Percentiles rank a stretch among this genome's conserved stretches.
Evolutionary conservation across 176 grass and related monocot genomes (phyloP).

Genomic region (Paspalum notatum): DNA sequence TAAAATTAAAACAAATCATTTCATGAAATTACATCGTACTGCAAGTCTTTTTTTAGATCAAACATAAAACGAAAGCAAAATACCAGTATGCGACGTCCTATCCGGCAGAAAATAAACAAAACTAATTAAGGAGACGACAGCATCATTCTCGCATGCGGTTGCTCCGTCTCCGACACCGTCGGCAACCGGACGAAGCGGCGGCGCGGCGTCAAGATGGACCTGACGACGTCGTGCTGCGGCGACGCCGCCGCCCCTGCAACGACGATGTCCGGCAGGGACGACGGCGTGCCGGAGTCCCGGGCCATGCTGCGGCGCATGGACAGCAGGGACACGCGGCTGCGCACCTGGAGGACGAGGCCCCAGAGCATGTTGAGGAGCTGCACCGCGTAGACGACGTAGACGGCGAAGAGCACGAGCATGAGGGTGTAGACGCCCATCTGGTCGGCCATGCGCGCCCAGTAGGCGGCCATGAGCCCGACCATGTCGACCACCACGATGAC

Average conservation of each 20-base stretch:
- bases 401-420: background rate
- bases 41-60: too few relatives aligned
- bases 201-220: background rate
- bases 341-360: background rate
- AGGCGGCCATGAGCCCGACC: slow-evolving; percentile 9
- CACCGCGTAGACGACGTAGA: slow-evolving; percentile 7
- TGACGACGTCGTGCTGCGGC: background rate
- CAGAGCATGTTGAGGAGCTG: background rate
- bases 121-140: too few relatives aligned
- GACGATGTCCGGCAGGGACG: background rate
- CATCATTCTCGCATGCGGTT: too few relatives aligned
- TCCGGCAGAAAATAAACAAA: too few relatives aligned
- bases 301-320: too few relatives aligned
- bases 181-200: too few relatives aligned
- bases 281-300: background rate
- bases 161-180: too few relatives aligned
- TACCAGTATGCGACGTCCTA: too few relatives aligned
- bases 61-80: too few relatives aligned
- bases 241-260: background rate
- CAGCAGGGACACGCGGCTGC: background rate
- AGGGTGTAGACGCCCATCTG: background rate
- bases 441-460: background rate
- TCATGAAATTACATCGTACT: too few relatives aligned
- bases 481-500: slow-evolving; percentile 10
- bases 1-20: too few relatives aligned